Evolutionary conservation across 257 asterid genomes (phyloP).

Genomic region (Fraxinus anomala): DNA sequence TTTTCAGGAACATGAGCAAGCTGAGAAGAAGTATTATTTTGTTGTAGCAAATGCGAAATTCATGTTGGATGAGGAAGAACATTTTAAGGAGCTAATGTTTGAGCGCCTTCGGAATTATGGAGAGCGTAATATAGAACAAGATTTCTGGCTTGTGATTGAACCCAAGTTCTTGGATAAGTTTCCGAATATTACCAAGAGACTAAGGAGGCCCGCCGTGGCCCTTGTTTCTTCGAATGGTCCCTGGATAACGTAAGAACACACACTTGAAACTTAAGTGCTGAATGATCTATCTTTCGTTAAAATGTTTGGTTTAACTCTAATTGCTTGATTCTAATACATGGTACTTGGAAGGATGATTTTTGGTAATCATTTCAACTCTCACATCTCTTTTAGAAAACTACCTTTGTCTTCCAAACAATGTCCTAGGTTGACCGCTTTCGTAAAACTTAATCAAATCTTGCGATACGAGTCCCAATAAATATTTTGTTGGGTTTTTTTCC

Average conservation of each 20-base stretch:
- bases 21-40: slow-evolving; percentile 63
- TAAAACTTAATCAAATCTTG: not conserved
- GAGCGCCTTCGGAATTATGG: slow-evolving; percentile 67
- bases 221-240: slow-evolving; percentile 84
- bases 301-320: not conserved
- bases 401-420: not conserved
- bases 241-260: slow-evolving; percentile 78
- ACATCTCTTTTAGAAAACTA: not conserved
- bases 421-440: not conserved
- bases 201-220: slow-evolving; percentile 92
- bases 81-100: slow-evolving; percentile 72
- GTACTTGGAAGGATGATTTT: not conserved
- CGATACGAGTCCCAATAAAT: not conserved
- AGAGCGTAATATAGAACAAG: slow-evolving; percentile 71
- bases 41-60: slow-evolving; percentile 92
- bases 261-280: not conserved
- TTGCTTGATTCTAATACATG: not conserved
- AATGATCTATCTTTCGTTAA: not conserved
- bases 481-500: not conserved
- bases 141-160: slow-evolving; percentile 95
- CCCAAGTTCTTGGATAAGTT: slow-evolving; percentile 91
- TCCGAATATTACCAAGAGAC: slow-evolving; percentile 69
- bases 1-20: slow-evolving; percentile 45
- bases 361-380: not conserved
- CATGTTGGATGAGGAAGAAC: slow-evolving; percentile 99